These are phyloP conservation scores for Tuber microsphaerosporum DNA, from an alignment of 495 filamentous ascomycete genomes.

Conservation along the genomic window DNA sequence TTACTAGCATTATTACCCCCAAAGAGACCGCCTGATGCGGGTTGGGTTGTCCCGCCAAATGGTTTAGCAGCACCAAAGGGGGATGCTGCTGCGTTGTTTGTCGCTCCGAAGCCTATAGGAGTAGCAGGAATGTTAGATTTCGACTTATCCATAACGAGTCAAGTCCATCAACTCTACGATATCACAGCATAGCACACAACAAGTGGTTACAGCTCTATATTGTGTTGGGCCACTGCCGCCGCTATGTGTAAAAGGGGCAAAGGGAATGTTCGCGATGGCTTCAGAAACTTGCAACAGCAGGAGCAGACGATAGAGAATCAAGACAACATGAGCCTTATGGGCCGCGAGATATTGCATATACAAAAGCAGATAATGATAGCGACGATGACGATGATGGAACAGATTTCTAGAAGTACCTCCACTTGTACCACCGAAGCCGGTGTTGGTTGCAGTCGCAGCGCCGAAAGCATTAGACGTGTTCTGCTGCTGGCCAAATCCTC, in stretches of 20 bases:
- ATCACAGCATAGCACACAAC: conserved; percentile 23
- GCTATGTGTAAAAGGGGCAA: neutral
- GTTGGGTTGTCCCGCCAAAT: conserved; percentile 44
- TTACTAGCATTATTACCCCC: conserved; percentile 45
- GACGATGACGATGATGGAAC: conserved; percentile 35
- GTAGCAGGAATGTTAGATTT: conserved; percentile 33
- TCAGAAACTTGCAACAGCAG: conserved; percentile 34
- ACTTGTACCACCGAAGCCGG: conserved; percentile 35
- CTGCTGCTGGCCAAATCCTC: conserved; percentile 39
- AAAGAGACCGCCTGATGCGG: conserved; percentile 47
- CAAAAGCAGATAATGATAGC: conserved; percentile 35
- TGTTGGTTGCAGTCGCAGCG: conserved; percentile 33
- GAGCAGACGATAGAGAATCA: conserved; percentile 9
- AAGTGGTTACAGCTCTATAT: conserved; percentile 16
- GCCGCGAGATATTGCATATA: conserved; percentile 22
- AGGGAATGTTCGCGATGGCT: conserved; percentile 21
- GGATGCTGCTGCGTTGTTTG: conserved; percentile 35
- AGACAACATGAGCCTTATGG: conserved; percentile 18
- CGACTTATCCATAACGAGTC: conserved; percentile 23
- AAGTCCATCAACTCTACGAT: conserved; percentile 28
- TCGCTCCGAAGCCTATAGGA: conserved; percentile 50
- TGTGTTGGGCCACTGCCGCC: conserved; percentile 19
- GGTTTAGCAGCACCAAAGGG: conserved; percentile 44
- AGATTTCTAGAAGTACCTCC: conserved; percentile 41
- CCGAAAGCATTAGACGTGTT: conserved; percentile 33